These are phyloP conservation scores for Nemophila menziesii DNA, from an alignment of 257 asterid species.

Conservation along the genomic window DNA sequence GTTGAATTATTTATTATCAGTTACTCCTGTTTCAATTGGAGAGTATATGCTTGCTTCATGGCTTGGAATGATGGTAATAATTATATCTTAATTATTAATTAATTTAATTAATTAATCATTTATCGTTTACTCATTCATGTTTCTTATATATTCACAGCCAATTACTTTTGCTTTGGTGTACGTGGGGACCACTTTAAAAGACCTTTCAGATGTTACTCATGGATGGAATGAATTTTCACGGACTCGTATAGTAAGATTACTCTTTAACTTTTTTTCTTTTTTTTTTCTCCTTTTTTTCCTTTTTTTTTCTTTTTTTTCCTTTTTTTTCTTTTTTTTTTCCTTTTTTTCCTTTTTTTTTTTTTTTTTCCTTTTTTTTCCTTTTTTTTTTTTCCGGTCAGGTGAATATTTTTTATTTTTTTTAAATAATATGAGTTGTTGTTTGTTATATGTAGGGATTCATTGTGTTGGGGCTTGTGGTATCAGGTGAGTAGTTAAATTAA, in stretches of 20 bases:
- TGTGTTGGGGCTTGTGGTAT: constrained; percentile 32
- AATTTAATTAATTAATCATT: too few relatives aligned
- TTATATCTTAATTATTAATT: too few relatives aligned
- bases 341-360: too few relatives aligned
- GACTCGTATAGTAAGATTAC: constrained; percentile 54
- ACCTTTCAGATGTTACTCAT: constrained; percentile 78
- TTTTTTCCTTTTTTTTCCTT: too few relatives aligned
- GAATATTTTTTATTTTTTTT: too few relatives aligned
- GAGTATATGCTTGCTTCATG: constrained; percentile 79
- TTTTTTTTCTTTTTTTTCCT: neutral
- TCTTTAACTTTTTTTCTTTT: neutral
- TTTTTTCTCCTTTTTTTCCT: neutral
- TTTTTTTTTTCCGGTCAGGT: too few relatives aligned
- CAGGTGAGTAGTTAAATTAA: constrained; percentile 31
- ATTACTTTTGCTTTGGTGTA: constrained; percentile 71
- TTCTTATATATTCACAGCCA: constrained; percentile 51
- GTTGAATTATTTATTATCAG: constrained; percentile 78
- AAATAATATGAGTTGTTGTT: too few relatives aligned
- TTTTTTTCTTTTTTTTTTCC: too few relatives aligned
- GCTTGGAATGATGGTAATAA: constrained; percentile 96
- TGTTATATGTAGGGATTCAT: constrained; percentile 53
- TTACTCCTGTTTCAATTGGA: constrained; percentile 62
- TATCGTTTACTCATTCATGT: constrained; percentile 5
- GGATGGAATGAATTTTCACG: constrained; percentile 73
- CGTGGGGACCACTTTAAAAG: constrained; percentile 77